Evolutionary conservation across 345 rosid genomes (phyloP).

Genomic region (Gossypium raimondii): DNA sequence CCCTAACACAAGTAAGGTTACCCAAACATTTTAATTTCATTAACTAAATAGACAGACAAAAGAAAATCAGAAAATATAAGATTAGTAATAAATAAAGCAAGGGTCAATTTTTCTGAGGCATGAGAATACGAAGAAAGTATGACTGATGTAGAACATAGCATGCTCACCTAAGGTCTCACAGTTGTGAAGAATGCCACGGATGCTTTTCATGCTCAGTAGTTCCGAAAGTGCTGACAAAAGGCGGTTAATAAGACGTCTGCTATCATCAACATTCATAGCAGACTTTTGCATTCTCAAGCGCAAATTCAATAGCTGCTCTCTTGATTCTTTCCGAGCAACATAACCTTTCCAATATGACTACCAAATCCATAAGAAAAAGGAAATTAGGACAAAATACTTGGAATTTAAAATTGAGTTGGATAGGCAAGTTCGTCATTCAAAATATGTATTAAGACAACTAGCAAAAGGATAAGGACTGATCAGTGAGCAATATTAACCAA

Average conservation of each 20-base stretch:
- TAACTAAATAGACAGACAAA: background rate
- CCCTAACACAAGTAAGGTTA: background rate
- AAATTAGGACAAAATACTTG: background rate
- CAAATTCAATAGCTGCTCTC: slow-evolving; percentile 51
- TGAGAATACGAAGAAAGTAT: background rate
- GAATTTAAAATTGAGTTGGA: background rate
- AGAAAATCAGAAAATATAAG: background rate
- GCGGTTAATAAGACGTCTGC: slow-evolving; percentile 68
- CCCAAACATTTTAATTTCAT: background rate
- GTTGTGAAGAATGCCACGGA: slow-evolving; percentile 73
- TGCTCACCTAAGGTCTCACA: slow-evolving; percentile 73
- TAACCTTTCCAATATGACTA: slow-evolving; percentile 88
- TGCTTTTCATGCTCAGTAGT: slow-evolving; percentile 64
- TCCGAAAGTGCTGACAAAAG: slow-evolving; percentile 75
- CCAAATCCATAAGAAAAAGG: slow-evolving; percentile 18
- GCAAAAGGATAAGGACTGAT: background rate
- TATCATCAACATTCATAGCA: slow-evolving; percentile 77
- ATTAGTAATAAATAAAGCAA: background rate
- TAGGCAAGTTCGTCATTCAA: background rate
- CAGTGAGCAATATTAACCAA: background rate
- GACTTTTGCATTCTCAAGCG: slow-evolving; percentile 63
- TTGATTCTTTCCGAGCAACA: slow-evolving; percentile 62
- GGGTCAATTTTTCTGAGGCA: background rate
- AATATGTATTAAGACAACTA: background rate
- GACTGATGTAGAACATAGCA: background rate